Conservation (phyloP, 2,329 filamentous ascomycete species). For the Alternaria viburni region DNA sequence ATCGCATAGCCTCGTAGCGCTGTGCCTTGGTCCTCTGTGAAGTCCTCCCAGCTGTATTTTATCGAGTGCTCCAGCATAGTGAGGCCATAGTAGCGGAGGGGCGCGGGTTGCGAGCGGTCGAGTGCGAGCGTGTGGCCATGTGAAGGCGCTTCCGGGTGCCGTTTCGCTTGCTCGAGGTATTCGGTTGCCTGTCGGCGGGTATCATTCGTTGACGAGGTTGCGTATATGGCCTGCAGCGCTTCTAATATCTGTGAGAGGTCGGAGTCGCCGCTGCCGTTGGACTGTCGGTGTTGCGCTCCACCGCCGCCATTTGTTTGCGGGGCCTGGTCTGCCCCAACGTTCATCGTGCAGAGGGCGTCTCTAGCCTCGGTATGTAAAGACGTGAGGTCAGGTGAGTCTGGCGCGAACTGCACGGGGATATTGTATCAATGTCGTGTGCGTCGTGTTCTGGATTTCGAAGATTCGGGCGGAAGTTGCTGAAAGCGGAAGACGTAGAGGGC, state of each 20-base stretch:
- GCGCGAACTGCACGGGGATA: background rate
- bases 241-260: slow-evolving; percentile 74
- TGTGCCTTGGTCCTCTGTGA: slow-evolving; percentile 69
- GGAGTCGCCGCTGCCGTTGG: slow-evolving; percentile 30
- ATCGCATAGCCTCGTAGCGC: slow-evolving; percentile 79
- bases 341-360: slow-evolving; percentile 35
- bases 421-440: background rate
- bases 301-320: slow-evolving; percentile 28
- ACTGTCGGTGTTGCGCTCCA: slow-evolving; percentile 18
- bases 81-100: slow-evolving; percentile 91
- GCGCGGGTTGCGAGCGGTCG: slow-evolving; percentile 74
- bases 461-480: slow-evolving; percentile 11
- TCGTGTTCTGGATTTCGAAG: background rate
- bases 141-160: slow-evolving; percentile 76
- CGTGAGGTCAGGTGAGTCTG: background rate
- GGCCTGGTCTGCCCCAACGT: slow-evolving; percentile 33
- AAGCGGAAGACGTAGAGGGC: slow-evolving; percentile 17
- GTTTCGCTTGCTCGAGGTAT: slow-evolving; percentile 87
- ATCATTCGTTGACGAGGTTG: slow-evolving; percentile 78
- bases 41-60: slow-evolving; percentile 81
- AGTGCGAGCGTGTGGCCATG: slow-evolving; percentile 85
- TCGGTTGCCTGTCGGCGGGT: slow-evolving; percentile 80
- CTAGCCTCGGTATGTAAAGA: slow-evolving; percentile 8
- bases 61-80: slow-evolving; percentile 90
- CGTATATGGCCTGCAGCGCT: slow-evolving; percentile 88